Base-by-base conservation (phyloP, 2,329 filamentous ascomycete genomes). In the Alternaria consortialis region DNA sequence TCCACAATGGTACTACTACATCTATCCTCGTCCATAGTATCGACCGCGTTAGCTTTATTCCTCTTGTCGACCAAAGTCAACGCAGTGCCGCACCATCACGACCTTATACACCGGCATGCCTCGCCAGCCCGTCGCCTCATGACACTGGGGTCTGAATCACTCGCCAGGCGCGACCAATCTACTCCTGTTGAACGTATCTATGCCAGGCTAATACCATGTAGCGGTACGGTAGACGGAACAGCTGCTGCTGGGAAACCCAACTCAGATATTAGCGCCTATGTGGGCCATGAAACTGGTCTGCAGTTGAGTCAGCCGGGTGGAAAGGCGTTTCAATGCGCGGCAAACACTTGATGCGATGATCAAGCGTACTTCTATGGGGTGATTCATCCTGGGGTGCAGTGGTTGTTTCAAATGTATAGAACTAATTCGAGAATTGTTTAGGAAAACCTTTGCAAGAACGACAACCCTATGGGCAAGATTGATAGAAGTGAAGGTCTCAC, bases 391-490 rank as follows among this genome's bases (percentile, higher is more conserved):
- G 20, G 11, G 7, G 11, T 13, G 25, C 11, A 23, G 11, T 46
- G 43, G 23, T 44, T 37, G 43, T 17, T 29, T 29, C 8, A 6
- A 6, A 6, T 29, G 27, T 6, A 29, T 6, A 29, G 27, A 8
- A 29, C 27, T 29, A 8, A 29, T 29, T 29, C 27, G 8, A 29
- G 27, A 6, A 29, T 4, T 20, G 20, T 20, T 29, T 29, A 69
- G 64, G 67, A 69, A 53, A 68, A 68, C 8, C 53, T 68, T 29
- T 71, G 65, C 54, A 67, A 68, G 56, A 48, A 58, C 15, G 52
- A 50, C 1, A 66, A 67, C n/a, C 65, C 67, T 0, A 61, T 68
- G 2, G 65, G 63, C 17, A 44, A 15, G 11, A 5, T 25, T 11
- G 23, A 51, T 17, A 47, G 56, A 4, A 53, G 39, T 1, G 20